phyloP scores from a whole-genome alignment of 2,329 filamentous ascomycete genomes.

The Ophiocordyceps camponoti-saundersi region DNA sequence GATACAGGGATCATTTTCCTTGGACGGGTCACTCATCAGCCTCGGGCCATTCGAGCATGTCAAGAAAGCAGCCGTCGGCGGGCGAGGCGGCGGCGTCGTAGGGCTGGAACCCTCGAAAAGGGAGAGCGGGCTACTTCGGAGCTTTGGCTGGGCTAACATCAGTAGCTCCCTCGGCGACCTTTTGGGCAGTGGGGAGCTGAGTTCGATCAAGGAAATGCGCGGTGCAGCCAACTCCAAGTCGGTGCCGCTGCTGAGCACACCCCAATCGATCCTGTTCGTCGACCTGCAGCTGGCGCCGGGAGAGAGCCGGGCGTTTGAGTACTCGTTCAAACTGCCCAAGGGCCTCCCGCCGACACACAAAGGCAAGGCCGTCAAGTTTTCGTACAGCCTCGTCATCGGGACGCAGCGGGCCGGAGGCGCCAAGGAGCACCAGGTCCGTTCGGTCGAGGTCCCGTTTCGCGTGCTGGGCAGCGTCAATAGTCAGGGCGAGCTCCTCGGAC shows the following conservation, averaged over 20 bases:
- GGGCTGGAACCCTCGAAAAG: slow-evolving; percentile 59
- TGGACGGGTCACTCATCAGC: slow-evolving; percentile 84
- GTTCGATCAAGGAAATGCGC: slow-evolving; percentile 91
- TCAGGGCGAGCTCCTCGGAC: slow-evolving; percentile 73
- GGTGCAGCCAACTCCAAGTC: slow-evolving; percentile 71
- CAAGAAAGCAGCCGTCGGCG: slow-evolving; percentile 83
- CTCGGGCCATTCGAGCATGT: slow-evolving; percentile 86
- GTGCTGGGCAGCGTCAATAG: slow-evolving; percentile 86
- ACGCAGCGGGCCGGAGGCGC: slow-evolving; percentile 70
- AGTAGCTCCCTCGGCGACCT: slow-evolving; percentile 78
- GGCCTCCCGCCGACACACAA: slow-evolving; percentile 84
- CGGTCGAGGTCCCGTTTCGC: slow-evolving; percentile 84
- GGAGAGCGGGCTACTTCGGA: slow-evolving; percentile 63
- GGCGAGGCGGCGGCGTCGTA: slow-evolving; percentile 73
- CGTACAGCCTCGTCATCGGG: slow-evolving; percentile 79
- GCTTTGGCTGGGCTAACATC: slow-evolving; percentile 76
- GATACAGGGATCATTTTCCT: slow-evolving; percentile 74
- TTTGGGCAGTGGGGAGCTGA: slow-evolving; percentile 72
- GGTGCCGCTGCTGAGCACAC: slow-evolving; percentile 82
- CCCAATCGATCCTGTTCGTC: slow-evolving; percentile 90
- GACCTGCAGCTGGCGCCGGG: slow-evolving; percentile 76
- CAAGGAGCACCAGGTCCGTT: slow-evolving; percentile 68
- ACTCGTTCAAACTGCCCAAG: slow-evolving; percentile 69
- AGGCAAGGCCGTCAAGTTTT: slow-evolving; percentile 85
- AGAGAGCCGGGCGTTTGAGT: slow-evolving; percentile 76